A percentile compares a stretch with the other conserved stretches of the same genome.
Conservation (phyloP, 2,329 filamentous ascomycete genomes). For the Hypoxylon sp. region DNA sequence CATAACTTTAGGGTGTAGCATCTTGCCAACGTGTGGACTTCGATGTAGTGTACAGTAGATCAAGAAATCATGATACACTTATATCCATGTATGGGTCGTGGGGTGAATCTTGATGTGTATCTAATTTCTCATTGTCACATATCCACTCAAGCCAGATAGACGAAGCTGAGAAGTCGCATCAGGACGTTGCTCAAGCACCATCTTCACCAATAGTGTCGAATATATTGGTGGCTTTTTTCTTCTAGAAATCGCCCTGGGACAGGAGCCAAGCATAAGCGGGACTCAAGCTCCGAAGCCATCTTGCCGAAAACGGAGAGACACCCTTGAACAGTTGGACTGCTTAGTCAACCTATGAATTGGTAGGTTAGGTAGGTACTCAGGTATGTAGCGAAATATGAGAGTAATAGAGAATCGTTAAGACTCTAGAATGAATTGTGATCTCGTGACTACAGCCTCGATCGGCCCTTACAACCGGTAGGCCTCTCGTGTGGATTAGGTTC, state of each 20-base stretch:
- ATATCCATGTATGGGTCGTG: constrained; percentile 16
- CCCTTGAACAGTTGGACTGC: constrained; percentile 12
- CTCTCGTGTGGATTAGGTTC: constrained; percentile 22
- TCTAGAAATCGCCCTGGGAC: constrained; percentile 8
- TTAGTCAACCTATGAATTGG: constrained; percentile 10
- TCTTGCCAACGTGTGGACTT: constrained; percentile 3
- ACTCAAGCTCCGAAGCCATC: constrained; percentile 19
- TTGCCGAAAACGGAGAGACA: constrained; percentile 26
- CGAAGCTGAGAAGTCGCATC: constrained; percentile 3
- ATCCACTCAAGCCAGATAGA: constrained; percentile 3
- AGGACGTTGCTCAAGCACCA: constrained; percentile 6
- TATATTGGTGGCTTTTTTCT: constrained; percentile 16
- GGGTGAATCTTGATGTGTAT: constrained; percentile 7
- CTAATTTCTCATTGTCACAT: constrained; percentile 8
- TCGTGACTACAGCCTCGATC: constrained; percentile 30
- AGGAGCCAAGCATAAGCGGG: constrained; percentile 17
- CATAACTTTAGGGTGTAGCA: not conserved
- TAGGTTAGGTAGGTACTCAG: constrained; percentile 7
- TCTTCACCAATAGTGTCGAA: constrained; percentile 20
- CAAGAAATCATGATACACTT: constrained; percentile 27
- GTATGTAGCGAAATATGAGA: constrained; percentile 11
- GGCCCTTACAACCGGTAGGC: constrained; percentile 42
- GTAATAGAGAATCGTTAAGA: constrained; percentile 4
- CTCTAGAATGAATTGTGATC: constrained; percentile 14
- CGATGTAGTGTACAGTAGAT: not conserved